These are phyloP conservation scores for Yamadazyma scolyti DNA, from an alignment of 805 yeast species.

Conservation along the genomic window DNA sequence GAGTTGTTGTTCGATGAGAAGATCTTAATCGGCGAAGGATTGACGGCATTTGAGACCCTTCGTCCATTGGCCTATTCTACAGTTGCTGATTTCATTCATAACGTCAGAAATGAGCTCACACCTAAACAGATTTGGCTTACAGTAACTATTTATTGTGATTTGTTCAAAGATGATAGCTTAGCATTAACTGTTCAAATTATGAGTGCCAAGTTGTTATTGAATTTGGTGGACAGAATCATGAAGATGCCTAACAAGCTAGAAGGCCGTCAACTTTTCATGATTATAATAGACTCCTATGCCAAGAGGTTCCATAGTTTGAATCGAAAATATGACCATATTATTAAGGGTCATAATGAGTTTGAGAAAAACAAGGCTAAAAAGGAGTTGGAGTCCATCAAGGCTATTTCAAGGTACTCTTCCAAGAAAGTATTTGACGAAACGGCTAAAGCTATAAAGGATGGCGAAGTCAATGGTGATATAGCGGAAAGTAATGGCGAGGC, in stretches of 20 bases:
- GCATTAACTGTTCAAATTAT: constrained; percentile 91
- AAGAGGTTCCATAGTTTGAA: constrained; percentile 76
- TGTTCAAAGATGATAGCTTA: constrained; percentile 74
- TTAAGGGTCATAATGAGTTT: constrained; percentile 55
- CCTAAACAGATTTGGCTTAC: constrained; percentile 85
- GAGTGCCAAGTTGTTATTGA: constrained; percentile 88
- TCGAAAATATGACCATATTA: constrained; percentile 62
- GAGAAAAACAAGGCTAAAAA: constrained; percentile 38
- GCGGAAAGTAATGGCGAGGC: constrained; percentile 16
- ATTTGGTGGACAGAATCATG: constrained; percentile 84
- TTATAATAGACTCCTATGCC: constrained; percentile 84
- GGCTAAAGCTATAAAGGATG: constrained; percentile 8
- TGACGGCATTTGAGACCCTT: constrained; percentile 85
- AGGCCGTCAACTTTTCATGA: constrained; percentile 77
- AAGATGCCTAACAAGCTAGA: constrained; percentile 78
- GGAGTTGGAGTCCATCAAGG: constrained; percentile 41
- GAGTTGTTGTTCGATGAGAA: constrained; percentile 82
- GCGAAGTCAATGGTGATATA: constrained; percentile 22
- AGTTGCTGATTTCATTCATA: constrained; percentile 93
- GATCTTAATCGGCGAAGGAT: constrained; percentile 86
- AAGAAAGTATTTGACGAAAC: constrained; percentile 22
- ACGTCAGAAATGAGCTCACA: constrained; percentile 78
- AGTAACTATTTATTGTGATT: constrained; percentile 74
- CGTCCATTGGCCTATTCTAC: constrained; percentile 93
- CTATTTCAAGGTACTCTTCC: constrained; percentile 35